phyloP scores from a whole-genome alignment of 306 rosid species.

The Herpetospermum pedunculosum region DNA sequence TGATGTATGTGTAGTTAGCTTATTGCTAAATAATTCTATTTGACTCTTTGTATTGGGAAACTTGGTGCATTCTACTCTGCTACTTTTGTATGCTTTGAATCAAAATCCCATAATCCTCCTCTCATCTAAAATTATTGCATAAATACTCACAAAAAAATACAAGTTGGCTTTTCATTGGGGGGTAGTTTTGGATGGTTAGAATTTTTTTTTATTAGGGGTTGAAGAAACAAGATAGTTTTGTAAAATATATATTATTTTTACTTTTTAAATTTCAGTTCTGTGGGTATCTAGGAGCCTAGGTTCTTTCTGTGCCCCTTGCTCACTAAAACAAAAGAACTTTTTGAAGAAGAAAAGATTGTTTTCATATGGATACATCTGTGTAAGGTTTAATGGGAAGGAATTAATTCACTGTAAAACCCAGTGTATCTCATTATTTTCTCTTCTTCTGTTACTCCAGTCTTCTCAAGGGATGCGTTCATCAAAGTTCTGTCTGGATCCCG shows the following conservation, averaged over 20 bases:
- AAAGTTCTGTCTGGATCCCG: conserved; percentile 92
- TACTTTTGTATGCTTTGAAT: not conserved
- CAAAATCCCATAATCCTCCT: not conserved
- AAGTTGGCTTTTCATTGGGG: not conserved
- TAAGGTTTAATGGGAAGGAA: not conserved
- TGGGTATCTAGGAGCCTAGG: not conserved
- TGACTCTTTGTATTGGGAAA: not conserved
- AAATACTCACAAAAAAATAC: not conserved
- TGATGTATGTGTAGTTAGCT: conserved; percentile 15
- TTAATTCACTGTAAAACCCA: not conserved
- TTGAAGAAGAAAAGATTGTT: not conserved
- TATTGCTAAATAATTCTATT: not conserved
- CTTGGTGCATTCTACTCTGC: not conserved
- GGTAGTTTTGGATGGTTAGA: not conserved
- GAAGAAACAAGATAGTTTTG: not conserved
- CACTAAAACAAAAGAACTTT: not conserved
- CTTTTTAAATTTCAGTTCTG: not conserved
- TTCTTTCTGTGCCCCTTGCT: not conserved
- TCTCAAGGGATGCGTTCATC: conserved; percentile 77
- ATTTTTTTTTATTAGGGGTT: not conserved
- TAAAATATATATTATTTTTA: not conserved
- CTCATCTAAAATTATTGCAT: not conserved
- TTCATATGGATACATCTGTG: not conserved
- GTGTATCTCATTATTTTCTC: conserved; percentile 7
- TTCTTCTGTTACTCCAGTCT: conserved; percentile 43